A percentile compares a stretch with the other conserved stretches of the same genome.
phyloP scores from a whole-genome alignment of 345 rosid species.

The Salix exigua region DNA sequence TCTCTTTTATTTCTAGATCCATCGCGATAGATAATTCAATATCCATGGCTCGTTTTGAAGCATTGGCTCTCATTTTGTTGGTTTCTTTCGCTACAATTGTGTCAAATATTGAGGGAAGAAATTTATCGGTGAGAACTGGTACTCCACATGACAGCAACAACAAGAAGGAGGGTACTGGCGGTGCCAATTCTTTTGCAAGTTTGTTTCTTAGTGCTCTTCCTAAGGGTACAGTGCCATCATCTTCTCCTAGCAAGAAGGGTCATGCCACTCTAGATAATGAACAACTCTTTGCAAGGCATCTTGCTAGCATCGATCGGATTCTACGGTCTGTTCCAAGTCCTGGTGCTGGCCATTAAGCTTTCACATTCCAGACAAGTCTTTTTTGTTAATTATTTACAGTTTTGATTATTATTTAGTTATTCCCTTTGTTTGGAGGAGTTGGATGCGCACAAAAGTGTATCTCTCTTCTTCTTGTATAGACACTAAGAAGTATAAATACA shows the following conservation, averaged over 20 bases:
- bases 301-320: constrained; percentile 51
- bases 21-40: not conserved
- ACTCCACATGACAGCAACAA: not conserved
- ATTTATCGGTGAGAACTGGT: constrained; percentile 19
- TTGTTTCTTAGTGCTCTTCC: constrained; percentile 52
- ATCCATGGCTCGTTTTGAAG: constrained; percentile 44
- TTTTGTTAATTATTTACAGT: not conserved
- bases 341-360: constrained; percentile 55
- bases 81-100: constrained; percentile 26
- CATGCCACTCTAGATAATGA: constrained; percentile 45
- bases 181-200: constrained; percentile 23
- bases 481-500: not conserved
- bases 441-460: not conserved
- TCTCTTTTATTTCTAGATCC: not conserved
- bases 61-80: constrained; percentile 29
- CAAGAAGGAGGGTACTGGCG: not conserved
- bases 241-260: constrained; percentile 67
- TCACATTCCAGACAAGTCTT: not conserved
- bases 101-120: constrained; percentile 41
- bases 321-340: constrained; percentile 86
- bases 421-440: not conserved
- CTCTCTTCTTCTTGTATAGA: not conserved
- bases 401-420: not conserved
- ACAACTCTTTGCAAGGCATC: constrained; percentile 55
- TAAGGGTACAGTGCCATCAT: constrained; percentile 51